These are phyloP conservation scores for Pneumocystis murina DNA, from an alignment of 1,139 yeast species.

Conservation along the genomic window DNA sequence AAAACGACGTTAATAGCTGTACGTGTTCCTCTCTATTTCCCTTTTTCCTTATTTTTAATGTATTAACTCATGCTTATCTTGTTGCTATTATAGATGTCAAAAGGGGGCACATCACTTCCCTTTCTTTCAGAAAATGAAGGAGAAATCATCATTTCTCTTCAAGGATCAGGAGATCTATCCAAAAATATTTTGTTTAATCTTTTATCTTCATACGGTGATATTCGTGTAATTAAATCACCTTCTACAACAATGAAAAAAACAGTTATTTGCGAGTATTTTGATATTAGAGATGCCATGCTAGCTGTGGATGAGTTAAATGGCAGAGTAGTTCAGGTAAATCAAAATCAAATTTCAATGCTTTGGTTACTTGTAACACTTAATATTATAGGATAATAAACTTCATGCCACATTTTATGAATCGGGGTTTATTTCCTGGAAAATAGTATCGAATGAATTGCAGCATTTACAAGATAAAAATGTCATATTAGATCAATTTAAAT, in stretches of 20 bases:
- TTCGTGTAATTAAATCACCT: conserved; percentile 16
- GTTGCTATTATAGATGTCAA: conserved; percentile 8
- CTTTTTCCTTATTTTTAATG: not conserved
- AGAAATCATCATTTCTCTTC: conserved; percentile 12
- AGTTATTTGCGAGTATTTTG: conserved; percentile 25
- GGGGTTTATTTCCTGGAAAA: not conserved
- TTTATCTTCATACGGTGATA: conserved; percentile 20
- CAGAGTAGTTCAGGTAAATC: conserved; percentile 13
- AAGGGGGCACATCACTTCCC: conserved; percentile 13
- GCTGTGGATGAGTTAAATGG: conserved; percentile 17
- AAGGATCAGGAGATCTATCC: conserved; percentile 8
- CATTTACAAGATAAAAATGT: not conserved
- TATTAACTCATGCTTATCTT: not conserved
- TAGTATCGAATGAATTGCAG: not conserved
- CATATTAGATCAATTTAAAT: not conserved
- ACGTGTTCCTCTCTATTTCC: not conserved
- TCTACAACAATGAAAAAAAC: conserved; percentile 11
- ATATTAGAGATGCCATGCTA: conserved; percentile 24
- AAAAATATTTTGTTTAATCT: conserved; percentile 11
- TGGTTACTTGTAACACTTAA: not conserved
- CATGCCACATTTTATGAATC: not conserved
- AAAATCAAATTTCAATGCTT: conserved; percentile 2
- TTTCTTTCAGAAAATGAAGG: conserved; percentile 14
- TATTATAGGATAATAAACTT: not conserved
- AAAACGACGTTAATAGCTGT: not conserved